These are phyloP conservation scores for Kluyveromyces sp. DNA, from an alignment of 1,139 yeast genomes.

Conservation along the genomic window DNA sequence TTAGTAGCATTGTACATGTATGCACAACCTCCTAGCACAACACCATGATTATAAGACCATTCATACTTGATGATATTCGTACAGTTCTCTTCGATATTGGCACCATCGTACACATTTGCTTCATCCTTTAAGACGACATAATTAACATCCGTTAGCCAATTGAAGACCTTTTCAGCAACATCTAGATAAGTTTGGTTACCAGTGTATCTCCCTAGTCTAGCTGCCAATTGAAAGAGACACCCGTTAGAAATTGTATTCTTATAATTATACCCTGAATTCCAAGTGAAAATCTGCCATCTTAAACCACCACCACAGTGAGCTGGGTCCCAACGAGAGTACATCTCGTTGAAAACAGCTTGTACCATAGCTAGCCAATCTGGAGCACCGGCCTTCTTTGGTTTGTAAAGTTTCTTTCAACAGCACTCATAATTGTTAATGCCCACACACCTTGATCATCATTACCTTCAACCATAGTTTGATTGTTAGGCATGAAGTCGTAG, in stretches of 20 bases:
- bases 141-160: constrained; percentile 66
- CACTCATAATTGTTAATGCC: constrained; percentile 92
- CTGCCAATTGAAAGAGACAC: constrained; percentile 79
- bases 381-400: constrained; percentile 24
- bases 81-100: constrained; percentile 56
- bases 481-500: constrained; percentile 64
- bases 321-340: constrained; percentile 83
- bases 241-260: constrained; percentile 90
- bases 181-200: constrained; percentile 64
- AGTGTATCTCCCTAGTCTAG: constrained; percentile 80
- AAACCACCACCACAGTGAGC: constrained; percentile 76
- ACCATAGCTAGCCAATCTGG: constrained; percentile 67
- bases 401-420: constrained; percentile 66
- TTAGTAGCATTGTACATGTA: constrained; percentile 67
- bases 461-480: constrained; percentile 90
- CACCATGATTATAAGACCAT: constrained; percentile 89
- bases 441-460: constrained; percentile 97
- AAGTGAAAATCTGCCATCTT: constrained; percentile 92
- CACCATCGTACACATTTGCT: constrained; percentile 74
- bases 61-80: constrained; percentile 47
- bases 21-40: constrained; percentile 74
- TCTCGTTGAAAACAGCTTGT: constrained; percentile 81
- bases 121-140: constrained; percentile 43
- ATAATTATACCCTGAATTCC: constrained; percentile 91
- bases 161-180: constrained; percentile 73